These are phyloP conservation scores for Rubia balearica DNA, from an alignment of 305 asterid species.

Conservation along the genomic window DNA sequence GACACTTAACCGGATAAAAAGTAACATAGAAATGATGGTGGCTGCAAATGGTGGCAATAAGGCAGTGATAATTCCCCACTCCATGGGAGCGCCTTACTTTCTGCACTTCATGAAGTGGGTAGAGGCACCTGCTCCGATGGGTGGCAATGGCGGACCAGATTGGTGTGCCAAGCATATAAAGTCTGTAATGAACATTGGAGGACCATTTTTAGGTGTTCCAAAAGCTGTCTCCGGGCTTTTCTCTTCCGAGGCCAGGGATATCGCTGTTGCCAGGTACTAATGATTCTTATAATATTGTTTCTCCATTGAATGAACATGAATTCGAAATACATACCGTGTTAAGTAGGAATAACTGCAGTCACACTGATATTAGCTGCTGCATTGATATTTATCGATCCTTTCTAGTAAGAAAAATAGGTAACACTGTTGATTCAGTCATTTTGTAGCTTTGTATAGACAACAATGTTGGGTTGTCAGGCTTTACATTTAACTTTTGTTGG, in stretches of 20 bases:
- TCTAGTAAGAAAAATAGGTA: background rate
- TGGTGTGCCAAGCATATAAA: slow-evolving; percentile 84
- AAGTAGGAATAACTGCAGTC: slow-evolving; percentile 29
- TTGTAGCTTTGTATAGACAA: background rate
- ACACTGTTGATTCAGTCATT: background rate
- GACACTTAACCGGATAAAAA: slow-evolving; percentile 66
- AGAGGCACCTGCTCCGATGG: slow-evolving; percentile 72
- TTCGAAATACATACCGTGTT: slow-evolving; percentile 31
- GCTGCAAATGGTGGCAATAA: slow-evolving; percentile 62
- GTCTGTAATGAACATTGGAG: slow-evolving; percentile 79
- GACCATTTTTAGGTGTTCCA: slow-evolving; percentile 84
- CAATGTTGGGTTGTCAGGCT: background rate
- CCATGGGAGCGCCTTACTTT: slow-evolving; percentile 80
- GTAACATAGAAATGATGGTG: slow-evolving; percentile 73
- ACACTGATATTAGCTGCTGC: background rate
- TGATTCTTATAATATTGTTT: background rate
- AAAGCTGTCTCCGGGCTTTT: slow-evolving; percentile 65
- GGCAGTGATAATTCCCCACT: slow-evolving; percentile 77
- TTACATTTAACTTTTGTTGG: slow-evolving; percentile 24
- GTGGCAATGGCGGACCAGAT: slow-evolving; percentile 79
- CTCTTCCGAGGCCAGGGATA: slow-evolving; percentile 82
- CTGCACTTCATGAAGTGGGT: slow-evolving; percentile 94
- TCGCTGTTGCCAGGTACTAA: slow-evolving; percentile 67
- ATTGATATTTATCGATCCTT: background rate
- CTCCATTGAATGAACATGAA: background rate